phyloP scores from a whole-genome alignment of 192 early-diverging fungal species.

The Backusella tarrabulga region DNA sequence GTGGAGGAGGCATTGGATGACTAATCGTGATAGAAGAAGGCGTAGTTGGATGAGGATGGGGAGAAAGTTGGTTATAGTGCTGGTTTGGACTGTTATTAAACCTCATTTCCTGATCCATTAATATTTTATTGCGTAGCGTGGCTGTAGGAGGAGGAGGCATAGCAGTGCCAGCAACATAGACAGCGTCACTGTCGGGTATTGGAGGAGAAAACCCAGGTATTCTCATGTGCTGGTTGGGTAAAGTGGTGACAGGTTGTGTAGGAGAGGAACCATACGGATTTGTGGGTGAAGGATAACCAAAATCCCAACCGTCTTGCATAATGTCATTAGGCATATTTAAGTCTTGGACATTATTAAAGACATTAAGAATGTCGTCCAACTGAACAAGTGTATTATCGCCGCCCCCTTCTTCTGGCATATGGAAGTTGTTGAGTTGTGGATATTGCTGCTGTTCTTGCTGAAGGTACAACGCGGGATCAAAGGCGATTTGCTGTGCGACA shows the following conservation, averaged over 20 bases:
- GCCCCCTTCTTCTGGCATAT: conserved; percentile 17
- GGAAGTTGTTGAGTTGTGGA: neutral
- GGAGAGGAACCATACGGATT: neutral
- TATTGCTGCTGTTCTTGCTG: neutral
- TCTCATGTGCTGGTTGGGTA: neutral
- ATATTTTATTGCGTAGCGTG: conserved; percentile 18
- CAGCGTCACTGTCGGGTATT: conserved; percentile 16
- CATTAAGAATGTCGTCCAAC: conserved; percentile 6
- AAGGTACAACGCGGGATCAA: neutral
- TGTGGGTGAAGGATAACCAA: neutral
- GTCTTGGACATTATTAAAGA: neutral
- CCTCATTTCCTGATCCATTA: conserved; percentile 3
- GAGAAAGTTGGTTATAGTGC: neutral
- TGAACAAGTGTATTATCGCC: neutral
- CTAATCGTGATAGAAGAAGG: neutral
- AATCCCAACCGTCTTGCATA: conserved; percentile 13
- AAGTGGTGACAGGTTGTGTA: conserved; percentile 4
- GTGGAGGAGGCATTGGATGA: neutral
- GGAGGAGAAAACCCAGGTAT: neutral
- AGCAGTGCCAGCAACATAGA: conserved; percentile 7
- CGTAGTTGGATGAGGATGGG: neutral
- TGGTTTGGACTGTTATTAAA: neutral
- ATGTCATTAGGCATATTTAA: conserved; percentile 13
- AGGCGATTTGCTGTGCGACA: neutral
- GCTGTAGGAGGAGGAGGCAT: conserved; percentile 19